Evolutionary conservation across 768 basidiomycete genomes (phyloP).

Genomic region (Boletus sp.): DNA sequence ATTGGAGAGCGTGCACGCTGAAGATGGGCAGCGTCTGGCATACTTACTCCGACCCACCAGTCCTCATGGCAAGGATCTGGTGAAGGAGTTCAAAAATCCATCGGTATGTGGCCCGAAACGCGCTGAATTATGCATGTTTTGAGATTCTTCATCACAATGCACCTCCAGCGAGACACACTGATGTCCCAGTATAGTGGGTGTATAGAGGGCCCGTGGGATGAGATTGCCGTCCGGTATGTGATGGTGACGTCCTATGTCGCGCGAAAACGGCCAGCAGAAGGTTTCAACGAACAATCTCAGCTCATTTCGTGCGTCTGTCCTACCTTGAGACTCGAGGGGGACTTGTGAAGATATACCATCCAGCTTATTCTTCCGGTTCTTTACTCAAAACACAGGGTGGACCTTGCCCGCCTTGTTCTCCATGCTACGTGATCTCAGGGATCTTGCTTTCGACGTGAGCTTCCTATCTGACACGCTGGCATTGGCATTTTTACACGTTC

Average conservation of each 20-base stretch:
- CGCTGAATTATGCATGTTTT: neutral
- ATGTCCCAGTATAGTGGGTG: conserved; percentile 47
- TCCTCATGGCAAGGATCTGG: conserved; percentile 71
- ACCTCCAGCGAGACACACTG: conserved; percentile 24
- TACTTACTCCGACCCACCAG: conserved; percentile 74
- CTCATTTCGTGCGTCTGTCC: conserved; percentile 63
- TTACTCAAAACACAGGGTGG: conserved; percentile 83
- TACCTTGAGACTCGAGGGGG: neutral
- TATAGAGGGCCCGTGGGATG: conserved; percentile 78
- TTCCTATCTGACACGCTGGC: neutral
- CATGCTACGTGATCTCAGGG: conserved; percentile 75
- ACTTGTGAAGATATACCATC: neutral
- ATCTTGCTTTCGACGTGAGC: conserved; percentile 79
- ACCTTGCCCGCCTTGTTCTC: conserved; percentile 80
- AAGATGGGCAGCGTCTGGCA: conserved; percentile 68
- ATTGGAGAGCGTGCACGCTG: conserved; percentile 54
- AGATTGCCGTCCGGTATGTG: conserved; percentile 80
- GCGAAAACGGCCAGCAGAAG: conserved; percentile 62
- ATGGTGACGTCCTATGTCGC: conserved; percentile 69
- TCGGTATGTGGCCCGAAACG: conserved; percentile 34
- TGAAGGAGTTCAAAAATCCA: conserved; percentile 65
- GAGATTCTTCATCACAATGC: conserved; percentile 32
- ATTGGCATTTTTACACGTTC: neutral
- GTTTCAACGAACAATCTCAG: conserved; percentile 76
- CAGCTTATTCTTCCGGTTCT: conserved; percentile 75